A percentile compares a stretch with the other conserved stretches of the same genome.
Conservation (phyloP, 306 rosid species). For the Arachis stenosperma region DNA sequence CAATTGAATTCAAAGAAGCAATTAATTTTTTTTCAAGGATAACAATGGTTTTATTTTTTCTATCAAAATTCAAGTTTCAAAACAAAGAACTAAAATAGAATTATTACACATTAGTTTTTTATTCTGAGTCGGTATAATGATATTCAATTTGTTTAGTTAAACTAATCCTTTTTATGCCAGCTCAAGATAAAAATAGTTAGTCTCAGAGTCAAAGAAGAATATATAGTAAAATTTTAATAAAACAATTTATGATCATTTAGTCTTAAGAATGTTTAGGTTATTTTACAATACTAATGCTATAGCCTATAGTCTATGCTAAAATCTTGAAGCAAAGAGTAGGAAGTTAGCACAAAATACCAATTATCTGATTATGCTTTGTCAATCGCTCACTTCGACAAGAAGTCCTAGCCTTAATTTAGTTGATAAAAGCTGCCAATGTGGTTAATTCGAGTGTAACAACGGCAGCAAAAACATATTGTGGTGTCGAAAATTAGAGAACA, state of each 20-base stretch:
- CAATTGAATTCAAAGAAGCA: background rate
- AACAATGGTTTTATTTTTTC: background rate
- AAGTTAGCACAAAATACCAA: too few relatives aligned
- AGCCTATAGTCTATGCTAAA: too few relatives aligned
- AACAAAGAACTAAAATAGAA: slow-evolving; percentile 6
- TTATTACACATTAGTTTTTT: background rate
- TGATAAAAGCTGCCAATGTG: slow-evolving; percentile 70
- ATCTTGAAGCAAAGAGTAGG: too few relatives aligned
- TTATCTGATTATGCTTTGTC: slow-evolving; percentile 77
- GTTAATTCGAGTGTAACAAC: slow-evolving; percentile 66
- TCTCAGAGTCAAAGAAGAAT: background rate
- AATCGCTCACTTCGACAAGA: slow-evolving; percentile 98
- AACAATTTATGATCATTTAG: background rate
- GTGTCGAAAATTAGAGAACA: background rate
- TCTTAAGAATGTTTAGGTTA: slow-evolving; percentile 3
- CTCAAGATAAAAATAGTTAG: background rate
- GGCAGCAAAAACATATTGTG: background rate
- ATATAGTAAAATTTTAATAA: background rate
- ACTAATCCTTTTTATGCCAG: slow-evolving; percentile 8
- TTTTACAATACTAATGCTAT: slow-evolving; percentile 17
- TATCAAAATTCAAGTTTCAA: background rate
- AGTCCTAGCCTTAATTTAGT: slow-evolving; percentile 91
- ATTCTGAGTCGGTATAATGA: background rate
- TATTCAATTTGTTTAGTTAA: background rate
- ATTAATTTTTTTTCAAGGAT: slow-evolving; percentile 10